Evolutionary conservation across 108 stramenopile species (phyloP), one percentile per base, ranked within the genome.

Genomic region (Epithemia pelagica): DNA sequence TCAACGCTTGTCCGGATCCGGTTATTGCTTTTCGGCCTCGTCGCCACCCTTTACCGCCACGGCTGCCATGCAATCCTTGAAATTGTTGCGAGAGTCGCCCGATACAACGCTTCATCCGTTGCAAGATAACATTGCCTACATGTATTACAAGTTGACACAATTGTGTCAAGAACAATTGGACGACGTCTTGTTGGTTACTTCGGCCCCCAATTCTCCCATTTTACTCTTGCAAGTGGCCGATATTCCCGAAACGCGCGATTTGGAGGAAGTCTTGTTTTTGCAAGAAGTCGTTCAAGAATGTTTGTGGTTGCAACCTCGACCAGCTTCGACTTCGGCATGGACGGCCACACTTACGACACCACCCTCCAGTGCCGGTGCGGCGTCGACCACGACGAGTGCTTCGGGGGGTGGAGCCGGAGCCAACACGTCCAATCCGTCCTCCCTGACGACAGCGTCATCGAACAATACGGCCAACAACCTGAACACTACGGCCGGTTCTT

Each of bases 21-120:
- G 99, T 52, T 99, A 99, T 74, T 96, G 95, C 80, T 99, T 95
- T 79, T 96, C 94, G 65, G 99, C 98, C 1, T 90, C 95, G 59
- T 80, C 96, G 31, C 96, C 98, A 10, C 99, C 99, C n/a, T 99
- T 98, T 71, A 82, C 94, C 18, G 88, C 89, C 19, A 79, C 85
- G 30, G 95, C 88, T 2, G 89, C 92, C 2, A 69, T 86, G 19
- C 79, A 75, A 19, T 53, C 87, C 18, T 54, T 95, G 64, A 58
- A 67, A 27, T 57, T 54, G 2, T 63, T 87, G 72, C 66, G 77
- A 33, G 46, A 62, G 0, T 31, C 68, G 28, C 79, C 79, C 22
- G 58, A 68, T 10, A 52, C 51, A 21, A 52, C 75, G 28, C 52
- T 73, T 1, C 19, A 58, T n/a, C 60, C 30, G 26, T 54, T 88